phyloP scores from a whole-genome alignment of 2,329 filamentous ascomycete species.

The Cadophora malorum region DNA sequence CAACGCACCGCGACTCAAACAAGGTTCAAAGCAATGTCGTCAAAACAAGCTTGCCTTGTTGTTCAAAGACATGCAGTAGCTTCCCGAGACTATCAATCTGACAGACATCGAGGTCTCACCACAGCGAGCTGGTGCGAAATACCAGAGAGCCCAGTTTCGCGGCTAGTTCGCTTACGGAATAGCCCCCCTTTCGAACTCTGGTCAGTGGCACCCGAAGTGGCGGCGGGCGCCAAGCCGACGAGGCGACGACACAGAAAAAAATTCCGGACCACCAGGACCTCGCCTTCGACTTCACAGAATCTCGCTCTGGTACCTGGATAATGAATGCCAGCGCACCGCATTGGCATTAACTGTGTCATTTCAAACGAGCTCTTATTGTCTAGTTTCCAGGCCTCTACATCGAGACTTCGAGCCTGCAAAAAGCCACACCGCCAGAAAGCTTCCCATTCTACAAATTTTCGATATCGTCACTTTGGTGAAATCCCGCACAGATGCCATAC shows the following conservation, averaged over 20 bases:
- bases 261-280: neutral
- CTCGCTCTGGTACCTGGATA: neutral
- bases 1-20: neutral
- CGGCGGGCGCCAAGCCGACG: constrained; percentile 6
- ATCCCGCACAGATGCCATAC: constrained; percentile 18
- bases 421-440: too few species aligned
- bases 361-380: neutral
- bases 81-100: constrained; percentile 35
- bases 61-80: constrained; percentile 27
- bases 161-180: neutral
- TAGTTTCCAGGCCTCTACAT: too few species aligned
- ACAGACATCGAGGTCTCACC: constrained; percentile 16
- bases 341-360: neutral
- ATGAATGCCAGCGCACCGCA: neutral
- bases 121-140: neutral
- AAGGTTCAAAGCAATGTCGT: constrained; percentile 25
- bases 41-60: constrained; percentile 34
- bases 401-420: too few species aligned
- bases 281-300: too few species aligned
- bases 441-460: neutral
- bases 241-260: constrained; percentile 21
- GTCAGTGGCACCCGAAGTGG: neutral
- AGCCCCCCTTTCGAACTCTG: neutral
- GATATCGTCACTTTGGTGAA: constrained; percentile 2
- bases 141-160: neutral